Evolutionary conservation across 179 eudicot genomes (phyloP), one percentile per base, ranked within the genome.

Genomic region (Silene coronaria): DNA sequence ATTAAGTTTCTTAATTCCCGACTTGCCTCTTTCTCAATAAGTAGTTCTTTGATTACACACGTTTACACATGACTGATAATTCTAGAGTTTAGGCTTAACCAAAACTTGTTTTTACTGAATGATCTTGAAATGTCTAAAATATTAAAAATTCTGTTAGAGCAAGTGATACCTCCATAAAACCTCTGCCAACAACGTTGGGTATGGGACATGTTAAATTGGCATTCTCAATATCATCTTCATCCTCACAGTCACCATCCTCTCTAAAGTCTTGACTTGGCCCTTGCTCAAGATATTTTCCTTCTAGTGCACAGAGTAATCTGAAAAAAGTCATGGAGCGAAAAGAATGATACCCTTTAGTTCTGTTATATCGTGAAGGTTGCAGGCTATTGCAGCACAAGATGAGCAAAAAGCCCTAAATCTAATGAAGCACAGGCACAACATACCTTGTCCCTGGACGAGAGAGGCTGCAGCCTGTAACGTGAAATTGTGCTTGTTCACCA

Each of bases 241-340:
- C 86, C 71, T 74, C 62, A 72, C 63, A 53, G 45, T 72, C 77
- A 61, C 24, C 74, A 73, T 75, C 83, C 51, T 60, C 77, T 46
- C n/a, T 59, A 32, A 55, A 51, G 69, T 82, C 88, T 72, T 62
- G 70, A 61, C 46, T 22, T 46, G 61, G 77, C 71, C 75, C 83
- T 64, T 75, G 82, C 72, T 73, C 82, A 67, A 85, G 84, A 79
- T 85, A 85, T 59, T 83, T 77, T 61, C 89, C 89, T 42, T 87
- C 89, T 51, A 85, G 34, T n/a, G 86, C 85, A 78, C 88, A 87
- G 51, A 85, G 83, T 75, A 87, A 77, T 62, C 89, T 87, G 80
- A 19, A 38, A 79, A 53, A 24, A 55, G 42, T 30, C 21, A 2
- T 8, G 65, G 30, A 30, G 21, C 9, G 70, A 32, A 12, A 13